Base-by-base conservation (phyloP, 148 eudicot genomes). In the Chenopodium berlandieri region DNA sequence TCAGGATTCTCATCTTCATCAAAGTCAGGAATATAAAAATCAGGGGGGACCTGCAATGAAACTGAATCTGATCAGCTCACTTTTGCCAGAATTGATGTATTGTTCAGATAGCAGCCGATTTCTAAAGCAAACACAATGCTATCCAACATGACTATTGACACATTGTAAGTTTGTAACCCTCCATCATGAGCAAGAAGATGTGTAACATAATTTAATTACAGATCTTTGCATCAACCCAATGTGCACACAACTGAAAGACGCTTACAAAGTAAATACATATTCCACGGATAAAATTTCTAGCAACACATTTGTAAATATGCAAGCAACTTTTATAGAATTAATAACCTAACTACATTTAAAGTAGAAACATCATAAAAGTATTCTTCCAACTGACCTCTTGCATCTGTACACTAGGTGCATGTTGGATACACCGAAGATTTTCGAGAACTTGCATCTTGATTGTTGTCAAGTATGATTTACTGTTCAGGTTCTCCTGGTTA, bases 371-470 rank as follows among this genome's bases (percentile, higher is more conserved):
- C 32, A 23, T 48, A 81, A 66, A 67, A 66, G 23, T 65, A 46
- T 63, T 47, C 17, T 10, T 44, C 72, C 75, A 3, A 85, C 86
- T 87, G 71, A 96, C 99, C 97, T 96, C 98, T 79, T 96, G 99
- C 98, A 96, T 88, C 85, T 96, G 99, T 25, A 96, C 99, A 75
- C 97, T 85, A 2, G 99, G 99, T 86, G 99, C 98, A 89, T 92
- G 97, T 84, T 96, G 99, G 81, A 96, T 94, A 89, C 90, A 87
- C 48, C 97, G 91, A 75, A 94, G 97, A 83, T 96, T 96, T 85
- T 96, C 99, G 81, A 93, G 78, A 46, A 94, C 99, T 89, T 96
- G 98, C 97, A 89, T 89, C 86, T 91, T 92, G 80, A 96, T 94
- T 14, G 94, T 88, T 70, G 92, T 85, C 79, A 96, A 83, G 77